Evolutionary conservation across 1,284 basidiomycete genomes (phyloP).

Genomic region (Trametes hirsuta): DNA sequence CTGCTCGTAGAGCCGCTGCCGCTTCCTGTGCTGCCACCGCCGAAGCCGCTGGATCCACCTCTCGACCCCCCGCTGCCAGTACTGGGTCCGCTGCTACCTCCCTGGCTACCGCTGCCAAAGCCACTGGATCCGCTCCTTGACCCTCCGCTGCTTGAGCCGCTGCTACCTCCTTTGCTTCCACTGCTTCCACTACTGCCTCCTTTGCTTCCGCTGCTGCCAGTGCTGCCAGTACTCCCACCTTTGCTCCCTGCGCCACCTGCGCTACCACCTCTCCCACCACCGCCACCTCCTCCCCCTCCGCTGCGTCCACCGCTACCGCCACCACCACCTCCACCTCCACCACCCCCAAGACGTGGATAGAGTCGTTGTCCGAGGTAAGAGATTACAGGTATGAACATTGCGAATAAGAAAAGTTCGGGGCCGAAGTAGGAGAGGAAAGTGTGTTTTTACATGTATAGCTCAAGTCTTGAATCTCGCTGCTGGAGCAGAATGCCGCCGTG

Average conservation of each 20-base stretch:
- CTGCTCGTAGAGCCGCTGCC: slow-evolving; percentile 21
- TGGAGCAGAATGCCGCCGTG: background rate
- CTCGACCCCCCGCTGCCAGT: no score
- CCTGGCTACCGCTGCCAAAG: no score
- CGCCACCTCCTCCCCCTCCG: slow-evolving; percentile 3
- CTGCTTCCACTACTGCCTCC: no score
- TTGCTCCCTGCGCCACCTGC: no score
- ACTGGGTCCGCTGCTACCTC: no score
- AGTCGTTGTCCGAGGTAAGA: slow-evolving; percentile 26
- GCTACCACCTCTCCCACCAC: slow-evolving; percentile 7
- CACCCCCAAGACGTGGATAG: slow-evolving; percentile 32
- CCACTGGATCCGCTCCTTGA: no score
- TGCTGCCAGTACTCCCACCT: no score
- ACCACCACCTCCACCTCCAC: slow-evolving; percentile 29
- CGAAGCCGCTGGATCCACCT: no score
- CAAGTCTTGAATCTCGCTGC: background rate
- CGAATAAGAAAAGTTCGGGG: background rate
- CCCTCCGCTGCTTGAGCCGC: no score
- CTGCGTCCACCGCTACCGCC: slow-evolving; percentile 25
- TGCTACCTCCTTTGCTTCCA: no score
- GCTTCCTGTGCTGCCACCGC: slow-evolving; percentile 15
- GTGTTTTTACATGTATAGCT: background rate
- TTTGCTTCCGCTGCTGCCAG: no score
- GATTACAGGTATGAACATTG: slow-evolving; percentile 41
- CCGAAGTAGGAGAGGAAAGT: background rate